These are phyloP conservation scores for Symmetrospora coprosmae DNA, from an alignment of 768 basidiomycete species.

Conservation along the genomic window DNA sequence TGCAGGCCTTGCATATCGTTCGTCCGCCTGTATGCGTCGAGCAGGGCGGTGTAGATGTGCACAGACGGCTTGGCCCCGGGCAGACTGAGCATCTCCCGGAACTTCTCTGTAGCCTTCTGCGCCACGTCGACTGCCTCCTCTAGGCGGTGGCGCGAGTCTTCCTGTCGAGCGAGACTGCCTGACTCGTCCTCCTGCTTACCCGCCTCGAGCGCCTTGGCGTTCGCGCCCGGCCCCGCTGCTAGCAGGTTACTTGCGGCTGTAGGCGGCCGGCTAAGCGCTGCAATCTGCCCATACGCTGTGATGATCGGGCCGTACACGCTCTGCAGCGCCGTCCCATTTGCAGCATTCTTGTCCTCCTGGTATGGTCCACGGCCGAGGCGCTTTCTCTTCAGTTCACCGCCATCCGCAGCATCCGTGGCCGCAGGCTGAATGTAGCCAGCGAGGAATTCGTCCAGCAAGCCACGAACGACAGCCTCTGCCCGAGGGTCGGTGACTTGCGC, in stretches of 20 bases:
- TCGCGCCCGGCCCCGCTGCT: neutral
- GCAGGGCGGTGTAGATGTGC: constrained; percentile 48
- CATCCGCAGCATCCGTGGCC: neutral
- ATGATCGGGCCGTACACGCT: constrained; percentile 19
- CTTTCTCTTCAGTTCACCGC: no score
- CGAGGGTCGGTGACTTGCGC: neutral
- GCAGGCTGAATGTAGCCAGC: neutral
- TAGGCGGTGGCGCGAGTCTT: no score
- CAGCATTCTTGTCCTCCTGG: neutral
- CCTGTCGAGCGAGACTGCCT: constrained; percentile 41
- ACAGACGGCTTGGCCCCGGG: constrained; percentile 50
- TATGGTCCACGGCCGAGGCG: neutral
- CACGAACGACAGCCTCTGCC: neutral
- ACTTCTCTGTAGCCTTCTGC: constrained; percentile 49
- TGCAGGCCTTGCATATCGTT: constrained; percentile 47
- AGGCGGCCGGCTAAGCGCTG: no score
- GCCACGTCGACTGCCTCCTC: no score
- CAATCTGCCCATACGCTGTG: constrained; percentile 6
- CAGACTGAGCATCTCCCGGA: constrained; percentile 43
- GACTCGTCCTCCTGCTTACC: constrained; percentile 36
- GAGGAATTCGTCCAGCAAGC: constrained; percentile 6
- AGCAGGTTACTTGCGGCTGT: neutral
- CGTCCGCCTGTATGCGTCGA: constrained; percentile 57
- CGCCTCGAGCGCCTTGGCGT: no score
- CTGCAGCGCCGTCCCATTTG: neutral